Base-by-base conservation (phyloP, 176 grass and related monocot genomes). In the Oryza coarctata region DNA sequence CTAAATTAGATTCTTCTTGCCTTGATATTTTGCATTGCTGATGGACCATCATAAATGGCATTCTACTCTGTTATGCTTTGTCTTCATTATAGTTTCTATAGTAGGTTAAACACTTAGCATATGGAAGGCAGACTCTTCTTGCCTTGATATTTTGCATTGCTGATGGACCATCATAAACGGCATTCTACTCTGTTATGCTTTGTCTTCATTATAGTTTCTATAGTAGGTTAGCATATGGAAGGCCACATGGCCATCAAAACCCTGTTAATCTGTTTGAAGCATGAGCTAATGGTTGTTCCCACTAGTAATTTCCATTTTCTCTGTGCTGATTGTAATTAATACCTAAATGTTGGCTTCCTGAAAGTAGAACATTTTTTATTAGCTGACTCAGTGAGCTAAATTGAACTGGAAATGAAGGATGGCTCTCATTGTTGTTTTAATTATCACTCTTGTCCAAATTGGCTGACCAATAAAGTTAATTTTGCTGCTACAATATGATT, bases 401-500 rank as follows among this genome's bases (percentile, higher is more conserved):
- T 73, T 62, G 52, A 31, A 64, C 68, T 82, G 50, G 80, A 47
- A 82, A 47, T 73, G 28, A 32, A 35, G 14, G 80, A 62, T 82
- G 55, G 27, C 31, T 72, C 3, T 73, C 47, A 52, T 64, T 82
- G 31, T 31, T 63, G 22, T 47, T 25, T 22, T 71, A 33, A 39
- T 71, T 27, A 11, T 52, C 30, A 0, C 17, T 40, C 71, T 60
- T 27, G 12, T 33, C 43, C 25, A 34, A 57, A 60, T 57, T 80
- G 68, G 27, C 31, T 61, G 39, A 40, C 67, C 18, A n/a, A n/a
- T 29, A 31, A 29, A 76, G 22, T 76, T 70, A 60, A 11, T 40
- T 57, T 29, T 32, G 58, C 71, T 82, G 68, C 39, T 82, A 58
- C 28, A 82, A 63, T 82, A 71, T 8, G 61, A 29, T 50, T 49